Base-by-base conservation (phyloP, 116 monocot genomes). In the Phalaenopsis hybrid region DNA sequence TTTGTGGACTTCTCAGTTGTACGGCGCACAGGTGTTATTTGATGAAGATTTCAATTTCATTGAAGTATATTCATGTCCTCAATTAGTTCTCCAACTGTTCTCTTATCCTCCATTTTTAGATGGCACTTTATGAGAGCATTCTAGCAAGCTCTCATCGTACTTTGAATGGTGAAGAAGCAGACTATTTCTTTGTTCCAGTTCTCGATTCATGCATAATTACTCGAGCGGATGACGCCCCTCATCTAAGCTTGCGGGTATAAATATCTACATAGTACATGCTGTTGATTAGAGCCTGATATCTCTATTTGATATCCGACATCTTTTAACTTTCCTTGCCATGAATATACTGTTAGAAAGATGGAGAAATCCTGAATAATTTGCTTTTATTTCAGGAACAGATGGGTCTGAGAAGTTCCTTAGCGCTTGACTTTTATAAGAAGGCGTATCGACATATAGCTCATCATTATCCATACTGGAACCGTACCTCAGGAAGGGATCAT, bases 121-220 rank as follows among this genome's bases (percentile, higher is more conserved):
- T 95, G 85, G 98, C 98, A 67, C 85, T 98, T 69, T 98, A 91
- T 82, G 98, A 98, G 85, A 95, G 98, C 80, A 89, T 98, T 55
- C 85, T 98, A 23, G 88, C 94, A 75, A 95, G 95, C 83, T 85
- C 94, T 83, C 67, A 98, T 82, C 80, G 95, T 76, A 98, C 98
- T 20, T 57, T 98, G 78, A 98, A 98, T 89, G 98, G 88, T 67
- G 95, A 94, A 23, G 98, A 98, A 84, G 98, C 98, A 76, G 98
- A 98, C 80, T 98, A 87, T 85, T 98, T 98, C 70, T 94, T 89
- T 83, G 92, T 98, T 79, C 98, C 98, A 2, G 92, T 90, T 82
- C 88, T 93, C 81, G 98, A 98, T 90, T 87, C 92, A 50, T 98
- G 98, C 76, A 75, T 95, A 61, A 93, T 93, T 75, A 88, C 88